A percentile compares a stretch with the other conserved stretches of the same genome.
These are phyloP conservation scores for Gonium pectorale DNA, from an alignment of 139 green algal species.

Conservation along the genomic window DNA sequence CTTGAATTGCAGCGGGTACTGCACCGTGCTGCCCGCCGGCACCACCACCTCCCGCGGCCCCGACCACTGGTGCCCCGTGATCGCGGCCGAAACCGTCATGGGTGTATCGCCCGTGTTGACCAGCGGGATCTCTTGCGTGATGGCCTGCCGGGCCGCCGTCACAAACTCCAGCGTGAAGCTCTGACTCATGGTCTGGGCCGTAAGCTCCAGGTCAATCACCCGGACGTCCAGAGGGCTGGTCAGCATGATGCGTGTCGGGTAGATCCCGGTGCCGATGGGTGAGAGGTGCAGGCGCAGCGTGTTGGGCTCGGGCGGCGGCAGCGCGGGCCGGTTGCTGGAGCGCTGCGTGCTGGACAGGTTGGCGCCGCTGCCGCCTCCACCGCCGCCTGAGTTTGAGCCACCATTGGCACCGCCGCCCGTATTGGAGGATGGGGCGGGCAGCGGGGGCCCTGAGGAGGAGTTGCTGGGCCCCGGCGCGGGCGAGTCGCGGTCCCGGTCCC, in stretches of 20 bases:
- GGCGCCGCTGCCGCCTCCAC: background rate
- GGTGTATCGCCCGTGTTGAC: conserved; percentile 70
- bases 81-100: conserved; percentile 60
- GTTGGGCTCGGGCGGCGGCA: conserved; percentile 43
- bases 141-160: conserved; percentile 57
- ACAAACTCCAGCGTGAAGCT: conserved; percentile 71
- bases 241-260: conserved; percentile 76
- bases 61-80: conserved; percentile 58
- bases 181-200: conserved; percentile 59
- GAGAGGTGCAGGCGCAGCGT: conserved; percentile 64
- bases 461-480: background rate
- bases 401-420: background rate
- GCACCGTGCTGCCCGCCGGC: conserved; percentile 46
- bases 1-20: conserved; percentile 77
- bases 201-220: conserved; percentile 79
- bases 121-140: conserved; percentile 76
- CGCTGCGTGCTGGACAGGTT: background rate
- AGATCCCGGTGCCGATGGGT: conserved; percentile 67
- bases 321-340: background rate
- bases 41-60: conserved; percentile 71
- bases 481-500: no score
- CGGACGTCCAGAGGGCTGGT: conserved; percentile 69
- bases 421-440: no score
- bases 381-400: background rate
- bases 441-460: no score